Base-by-base conservation (phyloP, 75 land plant genomes). In the Cryptomeria japonica region DNA sequence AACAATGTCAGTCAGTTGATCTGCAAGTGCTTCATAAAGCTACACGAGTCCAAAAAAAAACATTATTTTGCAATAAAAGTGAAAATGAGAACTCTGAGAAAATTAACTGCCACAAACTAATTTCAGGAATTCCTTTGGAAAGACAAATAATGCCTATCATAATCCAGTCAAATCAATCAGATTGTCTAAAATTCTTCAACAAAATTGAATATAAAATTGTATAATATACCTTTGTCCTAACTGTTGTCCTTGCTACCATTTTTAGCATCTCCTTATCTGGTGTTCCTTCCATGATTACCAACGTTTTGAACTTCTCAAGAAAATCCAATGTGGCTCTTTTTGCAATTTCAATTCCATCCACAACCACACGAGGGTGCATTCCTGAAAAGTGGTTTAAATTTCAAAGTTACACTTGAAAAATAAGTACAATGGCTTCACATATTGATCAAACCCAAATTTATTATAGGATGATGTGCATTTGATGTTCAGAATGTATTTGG, bases 341-440 rank as follows among this genome's bases (percentile, higher is more conserved):
- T 28, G 99, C 99, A 93, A 98, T 97, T 39, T 98, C 99, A 90
- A 98, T 94, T 16, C 99, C 99, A 91, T 98, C 99, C 83, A 98
- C 99, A 82, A 98, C 42, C n/a, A 98, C 94, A 70, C 99, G 96
- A 16, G 99, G 99, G 90, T 98, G 99, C 97, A 95, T 97, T 19
- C 99, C 99, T 97, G 87, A 28, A 88, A 37, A 25, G 47, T 70
- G 6, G 13, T 19, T 84, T 34, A 85, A 3, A 31, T 55, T 84
- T 53, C 18, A 25, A 64, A 64, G 70, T 64, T 64, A 25, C 70
- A 64, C 7, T 25, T 64, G 7, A 64, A 64, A 7, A 7, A 64
- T 25, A 64, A 22, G n/a, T 64, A 28, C 2, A 7, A 64, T 1
- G 28, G 70, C n/a, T 7, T 64, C 70, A 64, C n/a, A 64, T 28